Evolutionary conservation across 2,329 filamentous ascomycete genomes (phyloP).

Genomic region (Fusarium fracticaudum): DNA sequence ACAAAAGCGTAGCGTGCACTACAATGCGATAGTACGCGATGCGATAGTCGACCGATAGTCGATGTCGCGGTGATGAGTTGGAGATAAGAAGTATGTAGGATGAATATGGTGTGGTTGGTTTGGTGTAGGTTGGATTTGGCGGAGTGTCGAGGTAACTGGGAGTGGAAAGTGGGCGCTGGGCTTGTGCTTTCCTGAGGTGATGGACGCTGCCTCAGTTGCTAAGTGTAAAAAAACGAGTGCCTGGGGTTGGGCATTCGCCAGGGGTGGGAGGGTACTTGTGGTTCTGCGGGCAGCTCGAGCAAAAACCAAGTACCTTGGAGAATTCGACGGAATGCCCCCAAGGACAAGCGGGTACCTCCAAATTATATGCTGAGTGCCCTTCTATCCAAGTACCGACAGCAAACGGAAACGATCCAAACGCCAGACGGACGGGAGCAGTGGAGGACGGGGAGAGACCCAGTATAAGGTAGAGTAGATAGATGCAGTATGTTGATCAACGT

Average conservation of each 20-base stretch:
- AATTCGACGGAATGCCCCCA: slow-evolving; percentile 20
- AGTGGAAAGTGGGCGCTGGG: slow-evolving; percentile 39
- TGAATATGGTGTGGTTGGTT: slow-evolving; percentile 39
- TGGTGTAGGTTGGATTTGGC: slow-evolving; percentile 40
- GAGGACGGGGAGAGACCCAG: slow-evolving; percentile 26
- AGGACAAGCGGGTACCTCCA: slow-evolving; percentile 22
- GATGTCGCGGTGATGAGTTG: slow-evolving; percentile 38
- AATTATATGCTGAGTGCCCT: slow-evolving; percentile 26
- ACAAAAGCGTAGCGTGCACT: slow-evolving; percentile 10
- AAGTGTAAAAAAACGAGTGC: slow-evolving; percentile 32
- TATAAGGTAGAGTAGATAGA: not conserved
- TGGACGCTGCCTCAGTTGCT: slow-evolving; percentile 25
- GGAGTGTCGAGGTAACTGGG: slow-evolving; percentile 39
- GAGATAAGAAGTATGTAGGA: slow-evolving; percentile 29
- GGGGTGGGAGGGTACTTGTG: slow-evolving; percentile 35
- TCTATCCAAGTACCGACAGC: slow-evolving; percentile 22
- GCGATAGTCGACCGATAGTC: slow-evolving; percentile 35
- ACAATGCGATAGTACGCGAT: slow-evolving; percentile 26
- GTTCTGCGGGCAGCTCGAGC: slow-evolving; percentile 1
- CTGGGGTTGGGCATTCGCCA: slow-evolving; percentile 28
- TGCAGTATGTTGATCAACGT: not conserved
- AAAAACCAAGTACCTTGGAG: slow-evolving; percentile 17
- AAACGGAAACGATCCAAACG: slow-evolving; percentile 28
- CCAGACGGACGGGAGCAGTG: slow-evolving; percentile 29
- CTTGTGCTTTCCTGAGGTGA: slow-evolving; percentile 37